These are phyloP conservation scores for Auriscalpium orientale DNA, from an alignment of 768 basidiomycete genomes.

Conservation along the genomic window DNA sequence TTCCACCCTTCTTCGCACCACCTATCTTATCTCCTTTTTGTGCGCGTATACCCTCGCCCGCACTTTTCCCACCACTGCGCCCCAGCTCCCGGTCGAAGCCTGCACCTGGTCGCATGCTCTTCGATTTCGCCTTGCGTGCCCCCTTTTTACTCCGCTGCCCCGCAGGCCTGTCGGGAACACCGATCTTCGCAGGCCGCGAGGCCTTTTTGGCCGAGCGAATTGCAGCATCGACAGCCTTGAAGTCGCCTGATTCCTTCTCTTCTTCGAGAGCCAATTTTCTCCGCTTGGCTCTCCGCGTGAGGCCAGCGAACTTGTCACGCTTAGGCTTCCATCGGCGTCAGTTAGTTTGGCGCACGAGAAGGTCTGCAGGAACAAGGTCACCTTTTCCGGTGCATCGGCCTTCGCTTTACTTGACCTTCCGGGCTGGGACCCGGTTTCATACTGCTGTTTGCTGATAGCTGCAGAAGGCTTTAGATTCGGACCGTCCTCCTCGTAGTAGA, in stretches of 20 bases:
- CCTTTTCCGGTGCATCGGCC: constrained; percentile 28
- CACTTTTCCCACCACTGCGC: constrained; percentile 25
- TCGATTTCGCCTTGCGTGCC: constrained; percentile 3
- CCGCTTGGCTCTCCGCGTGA: constrained; percentile 83
- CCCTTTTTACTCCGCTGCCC: constrained; percentile 24
- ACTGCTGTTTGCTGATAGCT: constrained; percentile 73
- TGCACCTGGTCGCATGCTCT: constrained; percentile 21
- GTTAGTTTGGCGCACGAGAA: neutral
- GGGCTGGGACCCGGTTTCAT: constrained; percentile 47
- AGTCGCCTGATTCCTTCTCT: constrained; percentile 56
- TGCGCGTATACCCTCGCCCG: constrained; percentile 54
- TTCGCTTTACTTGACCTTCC: constrained; percentile 31
- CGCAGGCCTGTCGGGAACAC: constrained; percentile 34
- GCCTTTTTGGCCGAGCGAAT: constrained; percentile 86
- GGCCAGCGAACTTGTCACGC: constrained; percentile 70
- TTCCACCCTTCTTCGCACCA: constrained; percentile 43
- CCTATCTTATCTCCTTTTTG: constrained; percentile 54
- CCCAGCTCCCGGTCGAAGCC: constrained; percentile 59
- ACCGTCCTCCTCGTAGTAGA: neutral
- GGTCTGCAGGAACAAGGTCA: neutral
- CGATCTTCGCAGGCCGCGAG: constrained; percentile 67
- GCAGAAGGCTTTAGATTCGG: neutral
- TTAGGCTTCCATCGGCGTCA: constrained; percentile 42
- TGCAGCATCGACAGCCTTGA: constrained; percentile 54
- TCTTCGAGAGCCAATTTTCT: constrained; percentile 81